A percentile compares a stretch with the other conserved stretches of the same genome.
Evolutionary conservation across 1,139 yeast species (phyloP).

Genomic region (Pichia sp.): DNA sequence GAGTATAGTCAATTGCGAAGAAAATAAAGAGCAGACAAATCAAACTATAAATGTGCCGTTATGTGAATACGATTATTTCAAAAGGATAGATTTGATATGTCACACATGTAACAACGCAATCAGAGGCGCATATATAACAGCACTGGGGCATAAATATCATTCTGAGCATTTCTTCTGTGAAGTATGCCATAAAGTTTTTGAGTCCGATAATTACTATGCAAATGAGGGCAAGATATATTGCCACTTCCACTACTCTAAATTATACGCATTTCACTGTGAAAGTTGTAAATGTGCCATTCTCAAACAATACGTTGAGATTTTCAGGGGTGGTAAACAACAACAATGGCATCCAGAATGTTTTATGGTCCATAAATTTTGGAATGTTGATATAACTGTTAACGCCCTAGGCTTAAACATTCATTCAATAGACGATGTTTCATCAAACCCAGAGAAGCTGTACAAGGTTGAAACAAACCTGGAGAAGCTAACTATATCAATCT

Average conservation of each 20-base stretch:
- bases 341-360: slow-evolving; percentile 99
- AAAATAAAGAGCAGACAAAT: slow-evolving; percentile 10
- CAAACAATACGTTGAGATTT: slow-evolving; percentile 90
- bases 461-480: slow-evolving; percentile 63
- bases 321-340: slow-evolving; percentile 87
- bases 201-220: slow-evolving; percentile 91
- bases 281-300: slow-evolving; percentile 90
- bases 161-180: slow-evolving; percentile 94
- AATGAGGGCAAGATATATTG: slow-evolving; percentile 81
- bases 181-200: slow-evolving; percentile 82
- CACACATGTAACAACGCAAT: slow-evolving; percentile 79
- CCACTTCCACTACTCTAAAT: slow-evolving; percentile 82
- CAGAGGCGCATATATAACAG: slow-evolving; percentile 91
- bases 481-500: slow-evolving; percentile 67
- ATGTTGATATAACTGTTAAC: slow-evolving; percentile 69
- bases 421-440: slow-evolving; percentile 21
- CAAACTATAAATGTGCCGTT: slow-evolving; percentile 55
- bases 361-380: slow-evolving; percentile 97
- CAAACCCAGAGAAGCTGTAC: slow-evolving; percentile 49
- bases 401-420: slow-evolving; percentile 45
- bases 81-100: slow-evolving; percentile 77
- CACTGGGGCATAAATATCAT: slow-evolving; percentile 87
- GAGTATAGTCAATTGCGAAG: background rate
- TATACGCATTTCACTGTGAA: slow-evolving; percentile 85
- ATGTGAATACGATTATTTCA: slow-evolving; percentile 91